Evolutionary conservation across 208 protist species (phyloP).

Genomic region (Trypanosoma grayi): DNA sequence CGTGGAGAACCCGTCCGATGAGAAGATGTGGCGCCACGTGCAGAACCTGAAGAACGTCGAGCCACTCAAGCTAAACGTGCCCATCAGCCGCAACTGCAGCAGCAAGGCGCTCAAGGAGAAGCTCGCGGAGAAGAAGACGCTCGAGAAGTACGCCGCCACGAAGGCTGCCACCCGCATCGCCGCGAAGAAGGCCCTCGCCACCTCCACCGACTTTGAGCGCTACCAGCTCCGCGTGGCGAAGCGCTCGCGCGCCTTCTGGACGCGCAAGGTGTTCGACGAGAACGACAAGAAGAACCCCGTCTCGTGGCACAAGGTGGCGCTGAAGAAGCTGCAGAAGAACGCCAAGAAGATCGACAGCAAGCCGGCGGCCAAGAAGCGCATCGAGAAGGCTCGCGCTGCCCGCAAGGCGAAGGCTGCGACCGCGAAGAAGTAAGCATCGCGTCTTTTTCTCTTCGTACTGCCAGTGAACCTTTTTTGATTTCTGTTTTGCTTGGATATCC

Average conservation of each 20-base stretch:
- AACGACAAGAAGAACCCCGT: slow-evolving; percentile 86
- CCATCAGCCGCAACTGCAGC: slow-evolving; percentile 66
- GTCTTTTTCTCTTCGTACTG: not conserved
- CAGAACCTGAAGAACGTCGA: slow-evolving; percentile 88
- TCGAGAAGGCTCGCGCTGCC: slow-evolving; percentile 83
- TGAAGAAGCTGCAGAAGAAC: slow-evolving; percentile 87
- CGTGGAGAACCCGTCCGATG: slow-evolving; percentile 86
- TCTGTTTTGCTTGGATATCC: too few relatives aligned
- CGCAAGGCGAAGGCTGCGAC: slow-evolving; percentile 44
- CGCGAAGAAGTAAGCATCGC: not conserved
- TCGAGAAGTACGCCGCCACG: slow-evolving; percentile 87
- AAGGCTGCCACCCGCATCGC: slow-evolving; percentile 68
- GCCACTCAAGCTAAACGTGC: slow-evolving; percentile 74
- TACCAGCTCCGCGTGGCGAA: slow-evolving; percentile 90
- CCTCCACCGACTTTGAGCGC: slow-evolving; percentile 89
- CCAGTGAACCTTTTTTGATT: not conserved
- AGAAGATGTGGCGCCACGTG: slow-evolving; percentile 91
- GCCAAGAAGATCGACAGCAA: slow-evolving; percentile 78
- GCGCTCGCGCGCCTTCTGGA: slow-evolving; percentile 89
- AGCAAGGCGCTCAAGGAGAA: slow-evolving; percentile 75
- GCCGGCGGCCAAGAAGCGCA: slow-evolving; percentile 79
- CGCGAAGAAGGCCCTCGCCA: slow-evolving; percentile 82
- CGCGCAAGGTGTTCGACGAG: slow-evolving; percentile 89
- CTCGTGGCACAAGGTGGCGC: slow-evolving; percentile 87
- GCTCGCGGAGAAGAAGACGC: slow-evolving; percentile 62